Evolutionary conservation across 352 stramenopile genomes (phyloP), one percentile per base, ranked within the genome.

Genomic region (Pelagophyceae sp.): DNA sequence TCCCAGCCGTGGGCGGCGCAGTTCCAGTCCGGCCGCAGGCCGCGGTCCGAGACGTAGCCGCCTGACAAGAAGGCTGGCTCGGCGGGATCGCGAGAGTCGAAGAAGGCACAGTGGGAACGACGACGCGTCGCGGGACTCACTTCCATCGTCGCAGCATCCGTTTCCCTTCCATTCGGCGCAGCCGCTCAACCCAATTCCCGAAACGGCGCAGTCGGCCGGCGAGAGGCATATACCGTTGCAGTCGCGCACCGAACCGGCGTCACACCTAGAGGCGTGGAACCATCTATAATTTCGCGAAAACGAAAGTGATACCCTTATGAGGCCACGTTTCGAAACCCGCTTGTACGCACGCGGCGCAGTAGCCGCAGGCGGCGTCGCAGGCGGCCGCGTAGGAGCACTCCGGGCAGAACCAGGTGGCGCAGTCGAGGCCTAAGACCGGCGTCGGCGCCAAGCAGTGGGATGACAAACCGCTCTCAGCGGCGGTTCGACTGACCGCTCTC

Each of bases 151-250:
- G 75, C 80, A 82, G 60, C 80, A 65, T 1, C 76, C 65, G 38
- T 82, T 79, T 29, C 80, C 76, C 17, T 76, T 37, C n/a, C 80
- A 79, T 25, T 78, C 45, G 0, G 64, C 75, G 76, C 72, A 81
- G 32, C 38, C 38, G 5, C 58, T 67, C 38, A 78, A 78, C 2
- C 72, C 70, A 29, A 76, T 32, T 15, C 20, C 31, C 5, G n/a
- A 6, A 20, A 69, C 63, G 27, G 51, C 45, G 40, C 79, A 77
- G 3, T 72, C 77, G 0, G 6, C 1, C 33, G 70, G 60, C 23
- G 50, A 38, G 19, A 82, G 29, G 23, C 67, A 76, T 1, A 29
- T 5, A 37, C 80, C 80, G 38, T 64, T 50, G 72, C 80, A 83
- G 75, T 83, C 80, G 19, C 50, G 32, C 29, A 79, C 38, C 40